These are phyloP conservation scores for Eucalyptus paniculata DNA, from an alignment of 345 rosid genomes.

Conservation along the genomic window DNA sequence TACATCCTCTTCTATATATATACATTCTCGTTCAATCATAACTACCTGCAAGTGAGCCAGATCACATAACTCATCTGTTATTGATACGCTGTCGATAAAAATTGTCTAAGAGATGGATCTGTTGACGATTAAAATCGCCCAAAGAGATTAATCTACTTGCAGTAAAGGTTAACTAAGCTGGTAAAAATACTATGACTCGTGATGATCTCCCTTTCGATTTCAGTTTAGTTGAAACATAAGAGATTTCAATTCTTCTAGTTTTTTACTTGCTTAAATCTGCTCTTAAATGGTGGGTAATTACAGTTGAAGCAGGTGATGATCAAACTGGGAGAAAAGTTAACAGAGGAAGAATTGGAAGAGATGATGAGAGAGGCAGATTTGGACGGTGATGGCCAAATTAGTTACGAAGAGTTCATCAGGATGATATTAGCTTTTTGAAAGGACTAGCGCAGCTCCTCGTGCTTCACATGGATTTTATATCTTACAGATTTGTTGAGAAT, in stretches of 20 bases:
- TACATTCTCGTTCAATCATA: background rate
- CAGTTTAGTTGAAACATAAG: background rate
- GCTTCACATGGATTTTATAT: background rate
- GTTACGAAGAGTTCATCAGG: constrained; percentile 53
- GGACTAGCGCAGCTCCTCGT: background rate
- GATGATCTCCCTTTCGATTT: background rate
- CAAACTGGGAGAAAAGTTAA: constrained; percentile 30
- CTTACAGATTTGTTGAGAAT: background rate
- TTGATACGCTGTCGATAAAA: background rate
- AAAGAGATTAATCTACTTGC: background rate
- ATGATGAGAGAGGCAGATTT: constrained; percentile 51
- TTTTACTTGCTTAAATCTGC: background rate
- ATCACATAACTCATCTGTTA: background rate
- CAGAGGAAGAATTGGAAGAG: constrained; percentile 40
- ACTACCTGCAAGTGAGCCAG: background rate
- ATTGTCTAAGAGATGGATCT: background rate
- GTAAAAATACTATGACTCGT: background rate
- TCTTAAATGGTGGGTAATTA: background rate
- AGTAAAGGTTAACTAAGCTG: background rate
- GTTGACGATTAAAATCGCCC: background rate
- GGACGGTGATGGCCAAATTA: constrained; percentile 55
- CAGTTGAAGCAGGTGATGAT: constrained; percentile 45
- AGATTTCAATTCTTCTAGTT: background rate
- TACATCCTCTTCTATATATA: background rate
- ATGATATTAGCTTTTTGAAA: constrained; percentile 28